Base-by-base conservation (phyloP, 805 yeast genomes). In the Yarrowia phangngaensis region DNA sequence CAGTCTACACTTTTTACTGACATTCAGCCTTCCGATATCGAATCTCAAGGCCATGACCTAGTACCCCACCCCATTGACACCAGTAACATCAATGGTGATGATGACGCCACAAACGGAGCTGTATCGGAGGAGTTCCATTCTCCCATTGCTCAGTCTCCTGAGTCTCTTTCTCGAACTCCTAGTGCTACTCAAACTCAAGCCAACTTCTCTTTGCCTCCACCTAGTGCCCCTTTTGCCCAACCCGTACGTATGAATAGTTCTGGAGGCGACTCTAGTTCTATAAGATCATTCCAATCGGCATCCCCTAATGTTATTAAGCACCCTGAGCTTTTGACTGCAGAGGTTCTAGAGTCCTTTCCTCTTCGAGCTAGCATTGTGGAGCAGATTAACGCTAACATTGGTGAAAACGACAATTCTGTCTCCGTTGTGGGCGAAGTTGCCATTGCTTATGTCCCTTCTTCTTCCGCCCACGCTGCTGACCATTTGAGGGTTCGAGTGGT, bases 401-500 rank as follows among this genome's bases (percentile, higher is more conserved):
- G 75, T 54, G 85, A 81, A 59, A 95, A 94, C 33, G 67, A 80
- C 27, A 63, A 65, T 9, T 73, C 76, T 26, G 75, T 86, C 6
- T 79, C 81, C 60, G 72, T 81, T 9, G 73, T 82, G 50, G 97
- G 97, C 46, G 97, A 90, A 66, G 71, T 89, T 56, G 95, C 95
- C 0, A 76, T 88, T 62, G 82, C 82, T 57, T 85, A 79, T 61
- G 72, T 60, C 22, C 47, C 51, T 11, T 58, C 45, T 7, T 28
- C 48, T 13, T 30, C 51, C 23, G 35, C 50, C 8, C 30, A 46
- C 14, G 30, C 32, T 17, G 35, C 53, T 1, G 29, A 34, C 20
- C 20, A 41, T 14, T 35, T 29, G 35, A 34, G 30, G 35, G 17
- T 41, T 32, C 28, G 29, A 5, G 28, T 41, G 6, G 35, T 29